These are phyloP conservation scores for Cryomyces antarcticus DNA, from an alignment of 495 filamentous ascomycete species.

Conservation along the genomic window DNA sequence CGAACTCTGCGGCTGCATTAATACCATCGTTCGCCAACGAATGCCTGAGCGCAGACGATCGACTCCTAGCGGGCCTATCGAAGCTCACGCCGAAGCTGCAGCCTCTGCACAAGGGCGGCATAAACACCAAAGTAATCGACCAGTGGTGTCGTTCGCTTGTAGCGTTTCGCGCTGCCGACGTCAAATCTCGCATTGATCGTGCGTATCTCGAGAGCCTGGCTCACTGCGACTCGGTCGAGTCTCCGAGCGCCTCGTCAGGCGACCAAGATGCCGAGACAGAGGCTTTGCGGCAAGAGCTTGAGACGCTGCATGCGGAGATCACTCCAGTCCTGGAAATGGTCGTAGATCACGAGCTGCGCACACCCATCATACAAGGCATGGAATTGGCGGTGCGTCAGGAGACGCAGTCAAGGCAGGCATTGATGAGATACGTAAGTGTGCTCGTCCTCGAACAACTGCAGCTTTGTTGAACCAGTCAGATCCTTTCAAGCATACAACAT, in stretches of 20 bases:
- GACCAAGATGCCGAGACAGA: slow-evolving; percentile 6
- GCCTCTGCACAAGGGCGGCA: slow-evolving; percentile 1
- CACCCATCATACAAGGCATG: slow-evolving; percentile 3
- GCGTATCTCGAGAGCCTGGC: slow-evolving; percentile 2
- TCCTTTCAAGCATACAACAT: neutral
- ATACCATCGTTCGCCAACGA: slow-evolving; percentile 8
- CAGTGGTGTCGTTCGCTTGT: slow-evolving; percentile 15
- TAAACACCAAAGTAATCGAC: slow-evolving; percentile 11
- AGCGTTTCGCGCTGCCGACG: slow-evolving; percentile 9
- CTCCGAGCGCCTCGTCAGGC: neutral
- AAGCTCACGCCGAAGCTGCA: slow-evolving; percentile 12
- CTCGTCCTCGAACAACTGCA: too few species aligned
- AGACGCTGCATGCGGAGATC: slow-evolving; percentile 13
- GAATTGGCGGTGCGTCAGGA: neutral
- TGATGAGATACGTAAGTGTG: neutral
- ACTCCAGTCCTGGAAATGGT: slow-evolving; percentile 17
- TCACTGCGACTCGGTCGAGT: slow-evolving; percentile 1
- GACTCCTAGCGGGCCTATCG: slow-evolving; percentile 14
- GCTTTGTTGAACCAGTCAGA: neutral
- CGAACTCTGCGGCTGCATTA: slow-evolving; percentile 2
- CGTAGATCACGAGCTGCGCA: slow-evolving; percentile 9
- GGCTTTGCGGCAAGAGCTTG: slow-evolving; percentile 12
- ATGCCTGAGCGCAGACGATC: slow-evolving; percentile 15
- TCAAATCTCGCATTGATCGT: slow-evolving; percentile 13
- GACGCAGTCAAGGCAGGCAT: neutral